Evolutionary conservation across 148 eudicot genomes (phyloP).

Genomic region (Camellia lanceoleosa): DNA sequence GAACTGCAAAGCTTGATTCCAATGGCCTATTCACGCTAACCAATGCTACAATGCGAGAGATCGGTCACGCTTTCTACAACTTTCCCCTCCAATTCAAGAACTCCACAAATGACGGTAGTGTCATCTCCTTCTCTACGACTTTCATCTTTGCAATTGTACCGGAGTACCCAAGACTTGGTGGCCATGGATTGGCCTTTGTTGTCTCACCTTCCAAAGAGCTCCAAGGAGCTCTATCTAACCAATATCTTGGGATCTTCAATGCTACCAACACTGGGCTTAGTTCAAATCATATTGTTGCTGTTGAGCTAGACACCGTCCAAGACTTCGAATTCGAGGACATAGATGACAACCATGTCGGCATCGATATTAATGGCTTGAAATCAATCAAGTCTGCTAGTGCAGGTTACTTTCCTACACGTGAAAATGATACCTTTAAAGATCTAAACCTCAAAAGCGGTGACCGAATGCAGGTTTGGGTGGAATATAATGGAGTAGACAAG

Average conservation of each 20-base stretch:
- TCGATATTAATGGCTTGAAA: constrained; percentile 19
- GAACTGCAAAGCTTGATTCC: neutral
- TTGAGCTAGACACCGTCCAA: constrained; percentile 23
- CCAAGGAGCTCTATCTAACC: neutral
- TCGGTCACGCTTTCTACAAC: neutral
- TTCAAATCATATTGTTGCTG: constrained; percentile 23
- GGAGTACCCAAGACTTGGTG: neutral
- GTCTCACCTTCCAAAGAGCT: constrained; percentile 19
- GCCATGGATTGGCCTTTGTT: constrained; percentile 22
- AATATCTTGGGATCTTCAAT: constrained; percentile 22
- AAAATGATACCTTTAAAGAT: constrained; percentile 3
- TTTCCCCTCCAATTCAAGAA: constrained; percentile 5
- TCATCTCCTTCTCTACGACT: neutral
- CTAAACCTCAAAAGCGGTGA: constrained; percentile 15
- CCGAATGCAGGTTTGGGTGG: constrained; percentile 28
- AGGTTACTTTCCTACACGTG: constrained; percentile 5
- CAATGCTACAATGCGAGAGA: neutral
- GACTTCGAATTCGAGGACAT: neutral
- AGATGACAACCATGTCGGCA: constrained; percentile 27
- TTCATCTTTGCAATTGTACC: neutral
- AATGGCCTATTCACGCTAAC: neutral
- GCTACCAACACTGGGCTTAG: neutral
- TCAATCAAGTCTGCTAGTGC: constrained; percentile 11
- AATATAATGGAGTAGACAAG: constrained; percentile 17
- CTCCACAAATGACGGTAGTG: neutral